These are phyloP conservation scores for Gomphus bonarii DNA, from an alignment of 1,284 basidiomycete species.

Conservation along the genomic window DNA sequence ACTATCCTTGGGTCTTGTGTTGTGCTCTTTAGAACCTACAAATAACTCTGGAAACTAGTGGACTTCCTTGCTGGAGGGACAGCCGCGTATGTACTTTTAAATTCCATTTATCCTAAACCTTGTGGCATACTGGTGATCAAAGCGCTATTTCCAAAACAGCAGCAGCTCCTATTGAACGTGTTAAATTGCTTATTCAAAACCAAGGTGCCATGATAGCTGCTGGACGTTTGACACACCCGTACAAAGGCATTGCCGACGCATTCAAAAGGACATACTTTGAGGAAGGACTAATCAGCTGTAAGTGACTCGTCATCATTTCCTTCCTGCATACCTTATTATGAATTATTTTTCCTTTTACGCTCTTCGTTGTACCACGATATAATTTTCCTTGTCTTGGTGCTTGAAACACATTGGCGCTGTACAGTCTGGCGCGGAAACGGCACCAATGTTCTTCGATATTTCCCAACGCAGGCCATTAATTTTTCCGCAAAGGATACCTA, in stretches of 20 bases:
- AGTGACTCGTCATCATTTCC: conserved; percentile 9
- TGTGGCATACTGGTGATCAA: background rate
- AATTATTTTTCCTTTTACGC: background rate
- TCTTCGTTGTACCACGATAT: background rate
- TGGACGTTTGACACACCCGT: conserved; percentile 43
- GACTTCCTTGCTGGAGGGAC: conserved; percentile 7
- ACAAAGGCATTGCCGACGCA: conserved; percentile 52
- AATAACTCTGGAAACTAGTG: background rate
- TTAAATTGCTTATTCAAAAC: conserved; percentile 63
- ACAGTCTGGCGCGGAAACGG: conserved; percentile 56
- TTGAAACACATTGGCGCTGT: background rate
- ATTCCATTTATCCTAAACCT: background rate
- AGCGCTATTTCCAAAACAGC: conserved; percentile 54
- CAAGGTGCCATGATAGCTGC: conserved; percentile 46
- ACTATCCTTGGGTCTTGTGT: background rate
- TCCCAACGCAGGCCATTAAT: conserved; percentile 57
- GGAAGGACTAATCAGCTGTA: conserved; percentile 39
- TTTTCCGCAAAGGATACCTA: conserved; percentile 28
- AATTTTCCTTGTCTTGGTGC: background rate
- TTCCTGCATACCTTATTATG: background rate
- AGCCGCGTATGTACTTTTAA: conserved; percentile 3
- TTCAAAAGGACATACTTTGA: conserved; percentile 42
- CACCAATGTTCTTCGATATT: conserved; percentile 55
- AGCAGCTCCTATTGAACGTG: conserved; percentile 65
- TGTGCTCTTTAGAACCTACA: background rate